These are phyloP conservation scores for Bertia moriformis DNA, from an alignment of 2,329 filamentous ascomycete species.

Conservation along the genomic window DNA sequence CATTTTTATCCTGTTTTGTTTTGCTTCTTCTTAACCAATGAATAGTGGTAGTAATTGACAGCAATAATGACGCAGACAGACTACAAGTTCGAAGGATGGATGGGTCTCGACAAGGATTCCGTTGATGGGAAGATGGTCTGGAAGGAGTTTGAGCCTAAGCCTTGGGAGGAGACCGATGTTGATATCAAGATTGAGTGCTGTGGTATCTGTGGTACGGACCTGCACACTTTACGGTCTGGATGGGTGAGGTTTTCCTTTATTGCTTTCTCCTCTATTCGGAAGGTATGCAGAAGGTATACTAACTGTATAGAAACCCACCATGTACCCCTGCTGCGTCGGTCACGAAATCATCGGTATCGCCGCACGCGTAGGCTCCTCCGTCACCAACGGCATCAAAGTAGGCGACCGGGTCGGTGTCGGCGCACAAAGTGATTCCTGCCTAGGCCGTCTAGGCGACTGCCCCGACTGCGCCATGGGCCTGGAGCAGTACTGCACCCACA, in stretches of 20 bases:
- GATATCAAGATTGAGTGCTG: conserved; percentile 54
- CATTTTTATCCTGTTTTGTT: too few species aligned
- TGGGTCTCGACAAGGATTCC: conserved; percentile 24
- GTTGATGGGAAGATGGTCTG: conserved; percentile 36
- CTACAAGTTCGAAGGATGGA: conserved; percentile 30
- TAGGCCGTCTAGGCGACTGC: conserved; percentile 26
- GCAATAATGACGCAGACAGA: not conserved
- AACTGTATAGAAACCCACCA: not conserved
- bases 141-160: conserved; percentile 44
- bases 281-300: not conserved
- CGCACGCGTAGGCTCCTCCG: conserved; percentile 31
- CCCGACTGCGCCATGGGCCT: conserved; percentile 22
- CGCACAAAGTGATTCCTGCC: conserved; percentile 41
- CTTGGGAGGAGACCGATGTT: conserved; percentile 51
- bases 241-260: conserved; percentile 21
- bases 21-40: too few species aligned
- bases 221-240: conserved; percentile 41
- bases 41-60: too few species aligned
- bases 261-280: not conserved
- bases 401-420: conserved; percentile 53
- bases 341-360: conserved; percentile 51
- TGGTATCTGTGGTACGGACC: conserved; percentile 48
- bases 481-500: conserved; percentile 23
- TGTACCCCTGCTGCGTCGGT: conserved; percentile 37
- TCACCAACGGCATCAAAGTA: conserved; percentile 32